Evolutionary conservation across 306 rosid species (phyloP), one percentile per base, ranked within the genome.

Genomic region (Vicia sativa): DNA sequence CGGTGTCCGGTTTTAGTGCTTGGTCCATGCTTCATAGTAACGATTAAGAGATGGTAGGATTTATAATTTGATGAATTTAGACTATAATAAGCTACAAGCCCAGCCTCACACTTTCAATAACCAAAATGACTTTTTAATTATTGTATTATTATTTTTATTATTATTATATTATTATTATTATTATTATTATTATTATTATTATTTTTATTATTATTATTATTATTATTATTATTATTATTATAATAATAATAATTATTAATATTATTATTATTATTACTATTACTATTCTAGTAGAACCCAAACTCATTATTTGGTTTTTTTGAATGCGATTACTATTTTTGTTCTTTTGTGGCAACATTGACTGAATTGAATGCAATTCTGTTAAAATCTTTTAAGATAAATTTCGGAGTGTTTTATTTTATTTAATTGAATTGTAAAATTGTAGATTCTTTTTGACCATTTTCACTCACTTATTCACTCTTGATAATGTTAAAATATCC

Each of bases 381-480:
- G 57, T 46, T 42, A 54, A 41, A 28, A 34, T 62, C 65, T 14
- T 18, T 46, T 43, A 34, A 19, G 65, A 50, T 55, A 31, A 34
- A 7, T 16, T 53, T 44, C 3, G n/a, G 39, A 8, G 34, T 31
- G 42, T 52, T 52, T 25, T 16, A 48, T 10, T 3, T 26, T 39
- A 28, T 28, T 68, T 14, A 54, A 73, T 39, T 46, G 21, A 42
- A 49, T 39, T 64, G 46, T 14, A 6, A 45, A 50, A 41, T 23
- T 65, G 26, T 38, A 59, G 34, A 9, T 59, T 25, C 65, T 35
- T 52, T 34, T 52, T 15, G 15, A n/a, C 42, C 25, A 57, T 31
- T 57, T 31, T 57, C 21, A 53, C 65, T 52, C 65, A 65, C 60
- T 15, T 56, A 68, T 39, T 57, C 38, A 37, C 28, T 72, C 59